A percentile compares a stretch with the other conserved stretches of the same genome.
Conservation (phyloP, 2,329 filamentous ascomycete genomes). For the Xylariaceae sp. region DNA sequence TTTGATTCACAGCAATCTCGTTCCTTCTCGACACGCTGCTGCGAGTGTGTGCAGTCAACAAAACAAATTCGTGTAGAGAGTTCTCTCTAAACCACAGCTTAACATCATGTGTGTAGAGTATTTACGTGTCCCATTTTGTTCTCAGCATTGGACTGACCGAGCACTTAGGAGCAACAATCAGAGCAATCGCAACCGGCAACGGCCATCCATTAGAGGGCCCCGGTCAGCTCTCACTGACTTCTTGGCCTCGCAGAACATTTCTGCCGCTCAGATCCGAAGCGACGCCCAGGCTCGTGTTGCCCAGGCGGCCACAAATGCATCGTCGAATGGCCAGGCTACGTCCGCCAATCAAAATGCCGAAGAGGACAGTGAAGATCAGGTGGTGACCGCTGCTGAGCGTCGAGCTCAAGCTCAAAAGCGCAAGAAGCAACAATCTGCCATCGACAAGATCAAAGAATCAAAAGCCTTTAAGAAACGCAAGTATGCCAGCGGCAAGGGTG, state of each 20-base stretch:
- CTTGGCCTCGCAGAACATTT: constrained; percentile 31
- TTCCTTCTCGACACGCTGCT: too few relatives aligned
- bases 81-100: not conserved
- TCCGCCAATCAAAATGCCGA: constrained; percentile 10
- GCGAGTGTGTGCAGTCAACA: too few relatives aligned
- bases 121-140: not conserved
- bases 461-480: constrained; percentile 58
- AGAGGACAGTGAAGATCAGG: constrained; percentile 16
- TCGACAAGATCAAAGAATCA: constrained; percentile 61
- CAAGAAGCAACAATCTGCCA: constrained; percentile 54
- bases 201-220: constrained; percentile 27
- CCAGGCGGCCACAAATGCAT: constrained; percentile 10
- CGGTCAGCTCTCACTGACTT: constrained; percentile 32
- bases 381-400: constrained; percentile 7
- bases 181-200: constrained; percentile 12
- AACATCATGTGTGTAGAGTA: constrained; percentile 19
- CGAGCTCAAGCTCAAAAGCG: constrained; percentile 38
- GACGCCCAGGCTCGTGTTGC: constrained; percentile 20
- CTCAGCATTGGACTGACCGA: constrained; percentile 6
- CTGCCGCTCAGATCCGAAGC: constrained; percentile 23
- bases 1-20: too few relatives aligned
- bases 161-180: constrained; percentile 14
- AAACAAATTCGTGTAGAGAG: not conserved
- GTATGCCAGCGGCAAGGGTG: constrained; percentile 37
- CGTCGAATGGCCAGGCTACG: constrained; percentile 3